Percentiles rank a stretch among this genome's conserved stretches.
Conservation (phyloP, 352 stramenopile species). For the Globisporangium takayamanum region DNA sequence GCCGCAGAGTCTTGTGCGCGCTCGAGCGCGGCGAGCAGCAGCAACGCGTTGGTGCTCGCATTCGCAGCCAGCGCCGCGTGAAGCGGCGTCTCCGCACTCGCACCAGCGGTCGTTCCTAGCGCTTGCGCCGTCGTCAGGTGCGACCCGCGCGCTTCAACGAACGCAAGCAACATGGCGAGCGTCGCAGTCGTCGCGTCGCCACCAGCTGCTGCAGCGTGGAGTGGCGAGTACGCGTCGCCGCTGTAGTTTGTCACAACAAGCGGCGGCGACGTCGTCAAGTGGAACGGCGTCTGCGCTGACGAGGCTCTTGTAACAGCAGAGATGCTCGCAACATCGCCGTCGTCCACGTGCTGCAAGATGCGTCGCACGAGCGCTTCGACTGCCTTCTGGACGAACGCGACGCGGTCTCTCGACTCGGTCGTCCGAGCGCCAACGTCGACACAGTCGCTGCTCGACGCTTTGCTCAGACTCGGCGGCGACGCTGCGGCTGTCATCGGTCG, state of each 20-base stretch:
- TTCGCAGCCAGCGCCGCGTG: slow-evolving; percentile 36
- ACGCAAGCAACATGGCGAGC: slow-evolving; percentile 35
- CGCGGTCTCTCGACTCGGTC: neutral
- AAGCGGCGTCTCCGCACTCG: slow-evolving; percentile 28
- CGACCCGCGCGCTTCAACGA: slow-evolving; percentile 16
- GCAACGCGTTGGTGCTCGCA: slow-evolving; percentile 30
- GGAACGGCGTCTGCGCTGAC: slow-evolving; percentile 16
- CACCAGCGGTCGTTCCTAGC: slow-evolving; percentile 19
- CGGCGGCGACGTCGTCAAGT: slow-evolving; percentile 24
- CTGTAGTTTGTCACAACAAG: slow-evolving; percentile 34
- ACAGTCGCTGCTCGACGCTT: slow-evolving; percentile 3
- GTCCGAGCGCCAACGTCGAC: neutral
- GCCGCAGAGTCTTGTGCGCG: neutral
- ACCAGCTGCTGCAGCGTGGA: slow-evolving; percentile 40
- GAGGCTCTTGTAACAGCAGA: neutral
- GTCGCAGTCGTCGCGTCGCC: slow-evolving; percentile 27
- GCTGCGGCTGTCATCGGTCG: slow-evolving; percentile 5
- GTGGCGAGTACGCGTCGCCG: slow-evolving; percentile 20
- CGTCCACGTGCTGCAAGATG: slow-evolving; percentile 6
- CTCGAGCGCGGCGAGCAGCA: slow-evolving; percentile 22
- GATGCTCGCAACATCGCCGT: neutral
- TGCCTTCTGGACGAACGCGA: slow-evolving; percentile 11
- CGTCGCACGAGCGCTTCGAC: slow-evolving; percentile 6
- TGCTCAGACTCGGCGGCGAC: slow-evolving; percentile 1
- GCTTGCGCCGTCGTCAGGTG: slow-evolving; percentile 12